Conservation (phyloP, 148 eudicot genomes). For the Persicaria maculosa region DNA sequence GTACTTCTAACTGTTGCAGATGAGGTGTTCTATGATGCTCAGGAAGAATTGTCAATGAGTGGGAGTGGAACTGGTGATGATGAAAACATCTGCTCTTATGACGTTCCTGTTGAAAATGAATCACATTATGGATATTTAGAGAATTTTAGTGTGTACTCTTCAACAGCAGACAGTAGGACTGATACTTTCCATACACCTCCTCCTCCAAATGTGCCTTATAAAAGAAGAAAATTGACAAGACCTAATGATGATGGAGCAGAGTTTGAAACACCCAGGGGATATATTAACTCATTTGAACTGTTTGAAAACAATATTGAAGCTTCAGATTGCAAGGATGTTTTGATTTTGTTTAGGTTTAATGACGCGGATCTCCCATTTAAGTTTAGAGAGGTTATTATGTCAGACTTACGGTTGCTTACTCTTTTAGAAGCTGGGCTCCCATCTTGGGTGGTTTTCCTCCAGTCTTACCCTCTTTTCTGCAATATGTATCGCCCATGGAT, state of each 20-base stretch:
- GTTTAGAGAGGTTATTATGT: slow-evolving; percentile 57
- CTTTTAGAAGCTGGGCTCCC: slow-evolving; percentile 96
- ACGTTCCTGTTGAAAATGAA: slow-evolving; percentile 28
- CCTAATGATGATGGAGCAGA: slow-evolving; percentile 30
- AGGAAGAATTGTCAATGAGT: slow-evolving; percentile 39
- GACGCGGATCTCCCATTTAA: slow-evolving; percentile 81
- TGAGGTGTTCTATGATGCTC: slow-evolving; percentile 67
- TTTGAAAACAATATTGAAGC: slow-evolving; percentile 56
- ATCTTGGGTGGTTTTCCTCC: slow-evolving; percentile 96
- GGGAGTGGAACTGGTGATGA: slow-evolving; percentile 24
- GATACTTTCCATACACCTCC: slow-evolving; percentile 53
- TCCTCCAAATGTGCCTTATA: slow-evolving; percentile 58
- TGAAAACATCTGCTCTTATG: slow-evolving; percentile 21
- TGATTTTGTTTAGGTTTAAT: slow-evolving; percentile 68
- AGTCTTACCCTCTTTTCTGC: slow-evolving; percentile 87
- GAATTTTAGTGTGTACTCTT: slow-evolving; percentile 29
- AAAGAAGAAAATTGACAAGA: slow-evolving; percentile 68
- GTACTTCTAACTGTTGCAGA: slow-evolving; percentile 32
- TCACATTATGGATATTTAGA: slow-evolving; percentile 26
- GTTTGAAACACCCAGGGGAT: slow-evolving; percentile 27
- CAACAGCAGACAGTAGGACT: slow-evolving; percentile 18
- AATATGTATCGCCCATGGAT: slow-evolving; percentile 98
- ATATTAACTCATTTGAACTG: slow-evolving; percentile 32
- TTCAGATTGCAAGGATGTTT: slow-evolving; percentile 62
- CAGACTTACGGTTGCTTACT: slow-evolving; percentile 77